Evolutionary conservation across 306 rosid species (phyloP).

Genomic region (Pyrus pyrifolia): DNA sequence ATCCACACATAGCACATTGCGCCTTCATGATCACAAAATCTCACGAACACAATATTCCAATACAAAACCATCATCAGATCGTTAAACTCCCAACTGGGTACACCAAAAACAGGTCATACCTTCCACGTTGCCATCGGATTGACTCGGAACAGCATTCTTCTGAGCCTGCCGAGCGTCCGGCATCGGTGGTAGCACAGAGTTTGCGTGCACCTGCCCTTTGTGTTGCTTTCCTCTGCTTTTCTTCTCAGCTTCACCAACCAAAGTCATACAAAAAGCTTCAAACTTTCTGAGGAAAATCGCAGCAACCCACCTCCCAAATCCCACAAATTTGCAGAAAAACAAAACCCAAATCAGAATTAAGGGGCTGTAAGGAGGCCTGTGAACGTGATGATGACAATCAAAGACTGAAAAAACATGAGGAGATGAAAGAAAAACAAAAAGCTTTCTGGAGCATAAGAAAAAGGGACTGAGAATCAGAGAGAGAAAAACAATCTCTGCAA

Average conservation of each 20-base stretch:
- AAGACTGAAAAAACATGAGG: background rate
- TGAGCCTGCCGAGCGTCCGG: slow-evolving; percentile 71
- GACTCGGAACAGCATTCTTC: slow-evolving; percentile 65
- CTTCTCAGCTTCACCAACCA: slow-evolving; percentile 39
- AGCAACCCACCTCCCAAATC: slow-evolving; percentile 15
- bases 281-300: slow-evolving; percentile 17
- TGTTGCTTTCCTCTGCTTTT: background rate
- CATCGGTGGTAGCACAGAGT: slow-evolving; percentile 65
- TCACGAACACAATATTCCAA: background rate
- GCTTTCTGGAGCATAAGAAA: background rate
- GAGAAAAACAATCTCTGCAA: slow-evolving; percentile 5
- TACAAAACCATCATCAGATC: slow-evolving; percentile 31
- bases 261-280: slow-evolving; percentile 32
- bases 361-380: background rate
- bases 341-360: background rate
- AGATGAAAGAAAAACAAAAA: slow-evolving; percentile 2
- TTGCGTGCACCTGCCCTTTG: slow-evolving; percentile 9
- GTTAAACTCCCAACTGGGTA: slow-evolving; percentile 12
- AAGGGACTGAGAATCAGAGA: slow-evolving; percentile 10
- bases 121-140: slow-evolving; percentile 62
- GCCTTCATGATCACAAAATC: slow-evolving; percentile 31
- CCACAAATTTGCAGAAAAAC: background rate
- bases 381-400: slow-evolving; percentile 9
- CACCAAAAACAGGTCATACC: slow-evolving; percentile 33
- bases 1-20: slow-evolving; percentile 16